phyloP scores from a whole-genome alignment of 805 yeast genomes.

The Kuraishia ogatae region DNA sequence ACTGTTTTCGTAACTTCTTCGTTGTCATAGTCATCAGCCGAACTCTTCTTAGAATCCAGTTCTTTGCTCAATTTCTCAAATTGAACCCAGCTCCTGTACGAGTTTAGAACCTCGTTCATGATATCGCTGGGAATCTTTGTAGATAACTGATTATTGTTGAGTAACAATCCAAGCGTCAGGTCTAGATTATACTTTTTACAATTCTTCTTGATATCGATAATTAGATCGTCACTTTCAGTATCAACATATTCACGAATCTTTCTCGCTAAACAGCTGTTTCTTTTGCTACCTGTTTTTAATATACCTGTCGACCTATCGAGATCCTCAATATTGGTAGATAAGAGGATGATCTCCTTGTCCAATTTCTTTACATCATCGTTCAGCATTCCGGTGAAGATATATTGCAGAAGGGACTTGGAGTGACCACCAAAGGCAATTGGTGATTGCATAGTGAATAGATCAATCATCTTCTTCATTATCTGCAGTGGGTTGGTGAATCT shows the following conservation, averaged over 20 bases:
- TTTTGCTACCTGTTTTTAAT: neutral
- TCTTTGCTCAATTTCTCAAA: neutral
- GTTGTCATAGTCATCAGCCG: neutral
- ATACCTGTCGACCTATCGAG: conserved; percentile 9
- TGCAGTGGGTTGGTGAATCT: conserved; percentile 82
- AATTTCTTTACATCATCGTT: conserved; percentile 68
- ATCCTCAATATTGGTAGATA: conserved; percentile 29
- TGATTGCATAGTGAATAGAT: conserved; percentile 75
- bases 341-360: conserved; percentile 39
- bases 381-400: conserved; percentile 61
- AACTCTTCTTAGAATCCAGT: neutral
- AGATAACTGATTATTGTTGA: conserved; percentile 15
- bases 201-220: conserved; percentile 21
- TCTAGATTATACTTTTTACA: conserved; percentile 17
- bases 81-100: conserved; percentile 10
- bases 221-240: conserved; percentile 14
- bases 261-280: conserved; percentile 7
- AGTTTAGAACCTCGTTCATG: conserved; percentile 10
- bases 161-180: conserved; percentile 14
- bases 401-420: conserved; percentile 59
- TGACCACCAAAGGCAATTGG: conserved; percentile 34
- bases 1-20: conserved; percentile 15
- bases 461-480: conserved; percentile 71
- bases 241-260: conserved; percentile 22
- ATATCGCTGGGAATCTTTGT: conserved; percentile 7